phyloP scores from a whole-genome alignment of 2,329 filamentous ascomycete species.

The Ophiostoma australiae region DNA sequence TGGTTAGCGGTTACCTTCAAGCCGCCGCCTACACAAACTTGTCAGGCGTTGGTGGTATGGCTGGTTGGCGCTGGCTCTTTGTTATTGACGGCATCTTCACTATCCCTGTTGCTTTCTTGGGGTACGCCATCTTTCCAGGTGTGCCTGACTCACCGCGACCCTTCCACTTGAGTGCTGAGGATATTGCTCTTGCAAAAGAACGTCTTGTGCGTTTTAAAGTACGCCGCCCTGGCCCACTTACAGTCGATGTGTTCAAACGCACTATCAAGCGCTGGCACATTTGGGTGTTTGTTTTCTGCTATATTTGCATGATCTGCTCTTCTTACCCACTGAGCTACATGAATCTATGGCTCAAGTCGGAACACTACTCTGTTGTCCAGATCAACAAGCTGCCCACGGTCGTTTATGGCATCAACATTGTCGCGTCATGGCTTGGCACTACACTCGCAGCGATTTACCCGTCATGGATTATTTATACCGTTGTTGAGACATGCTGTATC shows the following conservation, averaged over 20 bases:
- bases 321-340: conserved; percentile 46
- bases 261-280: conserved; percentile 48
- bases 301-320: conserved; percentile 45
- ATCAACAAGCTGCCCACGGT: conserved; percentile 49
- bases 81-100: conserved; percentile 57
- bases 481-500: conserved; percentile 38
- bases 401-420: conserved; percentile 44
- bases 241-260: conserved; percentile 42
- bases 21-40: conserved; percentile 52
- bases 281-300: conserved; percentile 45
- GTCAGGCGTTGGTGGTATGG: conserved; percentile 45
- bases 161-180: conserved; percentile 36
- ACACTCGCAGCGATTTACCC: conserved; percentile 49
- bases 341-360: conserved; percentile 49
- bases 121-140: conserved; percentile 43
- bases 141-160: conserved; percentile 37
- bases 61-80: conserved; percentile 52
- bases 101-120: conserved; percentile 49
- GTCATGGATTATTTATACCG: conserved; percentile 44
- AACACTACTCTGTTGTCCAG: conserved; percentile 44
- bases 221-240: conserved; percentile 39
- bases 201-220: conserved; percentile 33
- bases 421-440: conserved; percentile 46
- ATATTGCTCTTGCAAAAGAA: conserved; percentile 37
- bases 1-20: conserved; percentile 42